Evolutionary conservation across 208 protist genomes (phyloP), one percentile per base, ranked within the genome.

Genomic region (Angomonas ambiguus): DNA sequence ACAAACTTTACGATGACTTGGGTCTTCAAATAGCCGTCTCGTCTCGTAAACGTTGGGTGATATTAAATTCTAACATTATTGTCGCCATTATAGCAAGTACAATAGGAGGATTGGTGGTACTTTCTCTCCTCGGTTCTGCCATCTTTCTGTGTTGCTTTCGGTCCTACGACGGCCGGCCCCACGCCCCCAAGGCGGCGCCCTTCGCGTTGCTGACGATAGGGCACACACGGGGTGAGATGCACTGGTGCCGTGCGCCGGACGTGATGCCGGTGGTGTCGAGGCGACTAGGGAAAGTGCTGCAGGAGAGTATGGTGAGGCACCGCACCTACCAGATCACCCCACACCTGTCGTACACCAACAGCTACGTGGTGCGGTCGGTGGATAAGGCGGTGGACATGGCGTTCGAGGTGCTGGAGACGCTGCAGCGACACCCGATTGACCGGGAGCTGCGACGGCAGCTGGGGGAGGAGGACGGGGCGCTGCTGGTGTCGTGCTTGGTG

Each of bases 201-300:
- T 82, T 88, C 67, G 82, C 76, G 13, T 62, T 85, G n/a, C 33
- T 72, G 30, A 67, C 74, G 51, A 72, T 88, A 58, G 82, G 82
- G 16, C 75, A 68, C 22, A 74, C 67, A 32, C 62, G 63, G 35
- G 76, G 57, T 6, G 68, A 76, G 49, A 32, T 55, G 49, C 61
- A 85, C n/a, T 85, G 74, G 77, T 62, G 73, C 11, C 55, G 72
- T 1, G 72, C 77, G 16, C 72, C 77, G n/a, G 75, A 84, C 18
- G 13, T 28, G 8, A 83, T 80, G 76, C n/a, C 48, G 22, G 30
- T 22, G 11, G 75, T 80, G n/a, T 67, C 69, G 31, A 69, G 77
- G 27, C 13, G 38, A 3, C 61, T 80, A n/a, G 2, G 69, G 3
- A 49, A 8, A 32, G 18, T 77, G 6, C 68, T 82, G 25, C 1